Conservation (phyloP, 345 rosid species). For the Leavenworthia alabamica region DNA sequence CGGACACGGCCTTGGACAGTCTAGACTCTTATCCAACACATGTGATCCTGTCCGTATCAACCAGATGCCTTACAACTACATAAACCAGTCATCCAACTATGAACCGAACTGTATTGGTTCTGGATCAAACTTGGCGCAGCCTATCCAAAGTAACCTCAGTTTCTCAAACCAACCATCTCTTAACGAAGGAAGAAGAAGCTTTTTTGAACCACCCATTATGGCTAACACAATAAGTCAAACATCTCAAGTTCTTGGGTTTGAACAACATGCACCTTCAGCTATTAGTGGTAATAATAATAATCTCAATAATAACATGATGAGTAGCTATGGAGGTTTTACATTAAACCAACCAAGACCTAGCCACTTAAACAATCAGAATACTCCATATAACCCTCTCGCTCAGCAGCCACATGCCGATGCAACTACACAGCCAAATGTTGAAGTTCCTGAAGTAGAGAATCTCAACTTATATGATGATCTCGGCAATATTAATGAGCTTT, state of each 20-base stretch:
- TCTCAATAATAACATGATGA: background rate
- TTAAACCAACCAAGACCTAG: constrained; percentile 4
- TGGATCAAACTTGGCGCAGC: constrained; percentile 19
- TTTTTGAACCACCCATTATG: constrained; percentile 5
- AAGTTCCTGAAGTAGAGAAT: constrained; percentile 5
- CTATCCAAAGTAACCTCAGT: constrained; percentile 9
- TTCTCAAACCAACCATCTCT: constrained; percentile 13
- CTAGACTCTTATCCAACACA: constrained; percentile 25
- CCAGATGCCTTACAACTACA: constrained; percentile 11
- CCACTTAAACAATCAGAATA: constrained; percentile 4
- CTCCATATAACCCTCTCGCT: background rate
- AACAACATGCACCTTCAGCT: constrained; percentile 7
- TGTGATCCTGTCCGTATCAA: constrained; percentile 6
- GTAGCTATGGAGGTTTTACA: background rate
- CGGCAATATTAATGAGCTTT: background rate
- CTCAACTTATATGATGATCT: constrained; percentile 5
- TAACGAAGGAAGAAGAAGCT: constrained; percentile 5
- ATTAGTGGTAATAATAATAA: background rate
- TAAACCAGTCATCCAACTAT: constrained; percentile 23
- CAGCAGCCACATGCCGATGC: background rate
- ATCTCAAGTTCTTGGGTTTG: constrained; percentile 19
- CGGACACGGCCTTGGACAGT: constrained; percentile 19
- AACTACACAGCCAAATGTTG: constrained; percentile 12
- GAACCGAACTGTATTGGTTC: too few species aligned
- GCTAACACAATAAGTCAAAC: constrained; percentile 10